Base-by-base conservation (phyloP, 768 basidiomycete species). In the Lenzites betulinus region DNA sequence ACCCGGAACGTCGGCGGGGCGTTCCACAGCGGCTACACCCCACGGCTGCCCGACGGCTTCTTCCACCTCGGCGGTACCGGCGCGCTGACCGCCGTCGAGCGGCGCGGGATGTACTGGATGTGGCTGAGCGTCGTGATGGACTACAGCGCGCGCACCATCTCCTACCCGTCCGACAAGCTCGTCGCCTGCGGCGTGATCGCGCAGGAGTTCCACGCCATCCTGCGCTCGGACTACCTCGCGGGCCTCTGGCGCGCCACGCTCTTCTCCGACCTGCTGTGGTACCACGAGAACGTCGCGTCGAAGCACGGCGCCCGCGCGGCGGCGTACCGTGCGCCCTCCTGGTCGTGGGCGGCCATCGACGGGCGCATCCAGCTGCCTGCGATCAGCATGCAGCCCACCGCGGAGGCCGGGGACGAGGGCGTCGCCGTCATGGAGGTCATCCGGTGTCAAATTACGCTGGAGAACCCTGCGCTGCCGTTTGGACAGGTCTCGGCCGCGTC, bases 261-360 rank as follows among this genome's bases (percentile, higher is more conserved):
- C 15, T 11, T 53, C 12, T 26, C 36, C 7, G 56, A 52, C 51
- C 54, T 62, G 22, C 56, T 62, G 13, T 62, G 60, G 60, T 49
- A 47, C 30, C 43, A 57, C 48, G 50, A 33, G 49, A 26, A 33
- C 50, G 44, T 28, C 22, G 36, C 25, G 50, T 35, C 25, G 25
- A 42, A n/a, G 41, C 25, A 26, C 49, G 51, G 54, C n/a, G 43
- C 43, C 2, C 16, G 26, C 11, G 6, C 30, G 11, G 30, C 30
- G 6, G 11, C 30, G 25, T 58, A 62, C 36, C 30, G 50, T 18
- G 60, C 54, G 22, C 60, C 60, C 11, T 47, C 55, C 11, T 62
- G 60, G 60, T 62, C 60, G 7, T 62, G 60, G 60, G 60, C 60
- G 3, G 30, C 60, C 13, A 43, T 62, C 26, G 60, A 62, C 46